phyloP scores from a whole-genome alignment of 2,329 filamentous ascomycete genomes.

The Aureobasidium zeae region DNA sequence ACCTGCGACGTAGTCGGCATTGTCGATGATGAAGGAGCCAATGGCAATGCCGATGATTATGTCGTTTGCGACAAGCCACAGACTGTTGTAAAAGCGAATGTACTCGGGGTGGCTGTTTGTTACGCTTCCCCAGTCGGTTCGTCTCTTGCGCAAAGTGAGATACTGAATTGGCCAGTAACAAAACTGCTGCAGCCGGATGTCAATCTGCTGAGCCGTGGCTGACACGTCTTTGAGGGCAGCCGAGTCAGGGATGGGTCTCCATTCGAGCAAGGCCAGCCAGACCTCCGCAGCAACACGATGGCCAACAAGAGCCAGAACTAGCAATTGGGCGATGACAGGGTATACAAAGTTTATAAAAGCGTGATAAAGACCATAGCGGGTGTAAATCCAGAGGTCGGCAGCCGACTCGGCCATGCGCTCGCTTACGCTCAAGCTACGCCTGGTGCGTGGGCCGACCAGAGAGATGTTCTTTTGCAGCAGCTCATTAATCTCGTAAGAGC shows the following conservation, averaged over 20 bases:
- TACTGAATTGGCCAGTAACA: constrained; percentile 99
- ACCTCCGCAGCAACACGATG: constrained; percentile 75
- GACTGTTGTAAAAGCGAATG: constrained; percentile 96
- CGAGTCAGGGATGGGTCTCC: constrained; percentile 65
- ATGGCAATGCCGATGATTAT: constrained; percentile 96
- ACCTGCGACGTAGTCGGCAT: constrained; percentile 71
- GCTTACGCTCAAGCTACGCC: constrained; percentile 81
- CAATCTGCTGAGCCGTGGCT: constrained; percentile 91
- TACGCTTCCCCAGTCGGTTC: constrained; percentile 89
- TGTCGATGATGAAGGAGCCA: constrained; percentile 95
- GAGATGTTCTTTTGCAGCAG: constrained; percentile 82
- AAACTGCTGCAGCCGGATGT: constrained; percentile 94
- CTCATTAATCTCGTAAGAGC: constrained; percentile 79
- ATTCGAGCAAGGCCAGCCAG: constrained; percentile 71
- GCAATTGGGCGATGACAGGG: constrained; percentile 60
- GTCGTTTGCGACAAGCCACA: constrained; percentile 98
- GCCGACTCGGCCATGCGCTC: constrained; percentile 92
- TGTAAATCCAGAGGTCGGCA: constrained; percentile 69
- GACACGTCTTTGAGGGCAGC: constrained; percentile 91
- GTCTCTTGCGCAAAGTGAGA: constrained; percentile 76
- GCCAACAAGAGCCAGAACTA: constrained; percentile 68
- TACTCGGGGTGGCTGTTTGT: constrained; percentile 95
- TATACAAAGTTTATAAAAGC: constrained; percentile 66
- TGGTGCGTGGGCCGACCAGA: constrained; percentile 70
- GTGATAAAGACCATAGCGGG: constrained; percentile 60